A percentile compares a stretch with the other conserved stretches of the same genome.
Evolutionary conservation across 345 rosid genomes (phyloP).

Genomic region (Hirschfeldia incana): DNA sequence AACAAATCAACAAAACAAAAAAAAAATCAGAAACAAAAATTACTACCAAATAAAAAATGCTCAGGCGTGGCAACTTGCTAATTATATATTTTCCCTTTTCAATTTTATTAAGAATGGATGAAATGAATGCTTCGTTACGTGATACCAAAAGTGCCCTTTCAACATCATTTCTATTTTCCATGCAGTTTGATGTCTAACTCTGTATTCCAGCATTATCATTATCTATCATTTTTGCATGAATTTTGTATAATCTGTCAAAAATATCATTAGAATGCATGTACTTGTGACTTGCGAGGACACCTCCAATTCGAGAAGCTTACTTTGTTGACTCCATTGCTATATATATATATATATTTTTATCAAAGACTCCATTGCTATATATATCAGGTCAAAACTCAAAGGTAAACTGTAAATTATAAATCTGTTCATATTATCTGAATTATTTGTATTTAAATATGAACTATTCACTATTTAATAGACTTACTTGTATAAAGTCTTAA

Average conservation of each 20-base stretch:
- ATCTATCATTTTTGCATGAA: constrained; percentile 24
- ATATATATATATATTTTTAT: too few relatives aligned
- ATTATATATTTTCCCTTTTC: constrained; percentile 41
- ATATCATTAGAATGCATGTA: neutral
- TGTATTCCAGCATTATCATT: constrained; percentile 46
- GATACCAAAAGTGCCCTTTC: constrained; percentile 44
- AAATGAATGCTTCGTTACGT: constrained; percentile 7
- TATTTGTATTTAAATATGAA: too few relatives aligned
- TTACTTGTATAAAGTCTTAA: too few relatives aligned
- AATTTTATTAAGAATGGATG: constrained; percentile 49
- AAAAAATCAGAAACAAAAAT: too few relatives aligned
- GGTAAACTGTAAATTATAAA: too few relatives aligned
- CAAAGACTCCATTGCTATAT: too few relatives aligned
- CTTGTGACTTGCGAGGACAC: too few relatives aligned
- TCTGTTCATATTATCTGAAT: neutral
- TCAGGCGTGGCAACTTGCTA: constrained; percentile 73
- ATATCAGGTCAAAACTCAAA: too few relatives aligned
- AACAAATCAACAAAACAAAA: too few relatives aligned
- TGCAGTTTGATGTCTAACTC: constrained; percentile 45
- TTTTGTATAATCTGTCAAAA: constrained; percentile 16
- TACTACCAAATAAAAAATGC: constrained; percentile 11
- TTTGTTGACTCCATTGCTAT: too few relatives aligned
- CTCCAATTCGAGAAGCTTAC: too few relatives aligned
- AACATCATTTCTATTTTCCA: constrained; percentile 60
- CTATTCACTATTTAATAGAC: too few relatives aligned